phyloP scores from a whole-genome alignment of 1,284 basidiomycete genomes.

The Mycena sp. region DNA sequence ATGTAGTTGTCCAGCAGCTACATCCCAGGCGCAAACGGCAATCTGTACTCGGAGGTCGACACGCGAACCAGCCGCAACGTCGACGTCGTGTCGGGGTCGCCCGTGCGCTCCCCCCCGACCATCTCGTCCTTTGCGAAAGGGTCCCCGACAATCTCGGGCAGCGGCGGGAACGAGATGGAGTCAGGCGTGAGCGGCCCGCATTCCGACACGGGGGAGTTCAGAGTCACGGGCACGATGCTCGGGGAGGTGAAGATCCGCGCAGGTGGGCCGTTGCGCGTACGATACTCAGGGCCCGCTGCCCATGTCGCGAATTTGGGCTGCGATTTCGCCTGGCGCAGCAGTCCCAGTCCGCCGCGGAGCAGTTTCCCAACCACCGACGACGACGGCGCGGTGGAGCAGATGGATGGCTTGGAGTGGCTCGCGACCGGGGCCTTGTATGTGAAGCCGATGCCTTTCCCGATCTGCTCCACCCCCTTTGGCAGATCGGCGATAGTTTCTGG shows the following conservation, averaged over 20 bases:
- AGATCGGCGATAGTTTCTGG: slow-evolving; percentile 43
- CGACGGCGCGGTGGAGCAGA: slow-evolving; percentile 46
- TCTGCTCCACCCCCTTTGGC: slow-evolving; percentile 58
- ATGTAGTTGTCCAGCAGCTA: slow-evolving; percentile 20
- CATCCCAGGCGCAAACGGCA: slow-evolving; percentile 12
- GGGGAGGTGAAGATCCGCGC: slow-evolving; percentile 17
- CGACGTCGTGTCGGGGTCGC: background rate
- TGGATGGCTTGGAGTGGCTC: slow-evolving; percentile 45
- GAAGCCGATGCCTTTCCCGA: slow-evolving; percentile 66
- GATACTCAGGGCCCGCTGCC: background rate
- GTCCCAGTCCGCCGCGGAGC: slow-evolving; percentile 19
- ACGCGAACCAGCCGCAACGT: slow-evolving; percentile 25
- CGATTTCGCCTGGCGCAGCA: slow-evolving; percentile 19
- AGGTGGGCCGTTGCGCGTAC: slow-evolving; percentile 18
- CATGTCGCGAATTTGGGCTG: slow-evolving; percentile 12
- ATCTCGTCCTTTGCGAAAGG: slow-evolving; percentile 28
- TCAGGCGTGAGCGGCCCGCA: slow-evolving; percentile 27
- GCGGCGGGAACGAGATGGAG: slow-evolving; percentile 22
- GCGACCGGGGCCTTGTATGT: slow-evolving; percentile 49
- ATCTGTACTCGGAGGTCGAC: slow-evolving; percentile 8
- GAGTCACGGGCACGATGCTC: background rate
- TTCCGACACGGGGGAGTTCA: slow-evolving; percentile 23
- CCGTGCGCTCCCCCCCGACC: slow-evolving; percentile 5
- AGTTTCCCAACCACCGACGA: no score
- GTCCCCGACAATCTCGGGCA: slow-evolving; percentile 25